A percentile compares a stretch with the other conserved stretches of the same genome.
phyloP scores from a whole-genome alignment of 441 rosid genomes.

The Lagerstroemia fauriei region DNA sequence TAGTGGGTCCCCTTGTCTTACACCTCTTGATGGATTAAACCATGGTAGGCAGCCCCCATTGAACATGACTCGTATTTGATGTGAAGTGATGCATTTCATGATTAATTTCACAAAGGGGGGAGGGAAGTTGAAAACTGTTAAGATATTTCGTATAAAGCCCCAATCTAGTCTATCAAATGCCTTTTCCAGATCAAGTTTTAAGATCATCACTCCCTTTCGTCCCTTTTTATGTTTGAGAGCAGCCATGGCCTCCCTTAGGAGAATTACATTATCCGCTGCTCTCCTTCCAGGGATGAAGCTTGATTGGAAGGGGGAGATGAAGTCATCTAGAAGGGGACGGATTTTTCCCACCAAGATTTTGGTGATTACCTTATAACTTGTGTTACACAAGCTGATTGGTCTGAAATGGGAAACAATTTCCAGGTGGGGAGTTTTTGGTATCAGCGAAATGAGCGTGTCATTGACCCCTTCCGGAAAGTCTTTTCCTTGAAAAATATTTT shows the following conservation, averaged over 20 bases:
- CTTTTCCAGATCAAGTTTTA: neutral
- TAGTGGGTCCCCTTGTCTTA: neutral
- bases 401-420: neutral
- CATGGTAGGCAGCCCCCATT: neutral
- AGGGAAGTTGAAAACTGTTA: neutral
- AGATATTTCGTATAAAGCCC: neutral
- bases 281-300: slow-evolving; percentile 8
- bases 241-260: neutral
- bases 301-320: slow-evolving; percentile 7
- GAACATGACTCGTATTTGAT: neutral
- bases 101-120: neutral
- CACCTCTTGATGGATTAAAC: neutral
- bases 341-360: neutral
- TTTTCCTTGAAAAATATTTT: neutral
- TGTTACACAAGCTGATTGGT: neutral
- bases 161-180: slow-evolving; percentile 1
- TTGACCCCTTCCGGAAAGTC: neutral
- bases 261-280: neutral
- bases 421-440: neutral
- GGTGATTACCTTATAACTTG: neutral
- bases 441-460: neutral
- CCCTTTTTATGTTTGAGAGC: neutral
- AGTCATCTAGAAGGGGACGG: neutral
- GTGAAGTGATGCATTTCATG: neutral
- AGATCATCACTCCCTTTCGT: neutral